phyloP scores from a whole-genome alignment of 2,329 filamentous ascomycete species.

The Penicillium sp. region DNA sequence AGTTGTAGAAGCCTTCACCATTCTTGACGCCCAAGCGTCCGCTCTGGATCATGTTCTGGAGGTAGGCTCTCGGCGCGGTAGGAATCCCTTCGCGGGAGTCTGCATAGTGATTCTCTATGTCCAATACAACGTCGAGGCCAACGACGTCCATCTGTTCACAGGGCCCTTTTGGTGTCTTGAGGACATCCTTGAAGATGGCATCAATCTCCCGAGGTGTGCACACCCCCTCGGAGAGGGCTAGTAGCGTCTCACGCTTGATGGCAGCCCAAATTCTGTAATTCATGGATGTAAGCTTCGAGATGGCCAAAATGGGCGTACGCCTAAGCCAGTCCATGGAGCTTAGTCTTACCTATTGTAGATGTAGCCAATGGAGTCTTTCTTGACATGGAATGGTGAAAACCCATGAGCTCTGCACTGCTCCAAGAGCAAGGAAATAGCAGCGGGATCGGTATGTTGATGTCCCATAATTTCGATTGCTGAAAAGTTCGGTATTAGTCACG shows the following conservation, averaged over 20 bases:
- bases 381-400: constrained; percentile 41
- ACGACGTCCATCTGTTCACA: constrained; percentile 47
- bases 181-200: constrained; percentile 39
- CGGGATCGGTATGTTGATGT: constrained; percentile 33
- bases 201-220: constrained; percentile 41
- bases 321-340: not conserved
- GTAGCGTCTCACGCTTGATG: constrained; percentile 45
- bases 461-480: constrained; percentile 45
- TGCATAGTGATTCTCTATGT: constrained; percentile 46
- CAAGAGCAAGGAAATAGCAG: constrained; percentile 32
- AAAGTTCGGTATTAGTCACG: not conserved
- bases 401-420: constrained; percentile 34
- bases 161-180: constrained; percentile 39
- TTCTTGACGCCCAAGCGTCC: constrained; percentile 38
- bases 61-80: constrained; percentile 32
- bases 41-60: constrained; percentile 33
- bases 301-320: not conserved
- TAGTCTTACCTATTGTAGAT: constrained; percentile 40
- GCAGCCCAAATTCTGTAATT: constrained; percentile 43
- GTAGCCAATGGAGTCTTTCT: constrained; percentile 40
- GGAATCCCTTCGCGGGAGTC: constrained; percentile 33
- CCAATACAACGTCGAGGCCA: constrained; percentile 43
- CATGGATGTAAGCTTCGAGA: not conserved
- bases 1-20: constrained; percentile 37
- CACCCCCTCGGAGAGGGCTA: constrained; percentile 38